Evolutionary conservation across 805 yeast genomes (phyloP).

Genomic region (Sugiyamaella valdiviana): DNA sequence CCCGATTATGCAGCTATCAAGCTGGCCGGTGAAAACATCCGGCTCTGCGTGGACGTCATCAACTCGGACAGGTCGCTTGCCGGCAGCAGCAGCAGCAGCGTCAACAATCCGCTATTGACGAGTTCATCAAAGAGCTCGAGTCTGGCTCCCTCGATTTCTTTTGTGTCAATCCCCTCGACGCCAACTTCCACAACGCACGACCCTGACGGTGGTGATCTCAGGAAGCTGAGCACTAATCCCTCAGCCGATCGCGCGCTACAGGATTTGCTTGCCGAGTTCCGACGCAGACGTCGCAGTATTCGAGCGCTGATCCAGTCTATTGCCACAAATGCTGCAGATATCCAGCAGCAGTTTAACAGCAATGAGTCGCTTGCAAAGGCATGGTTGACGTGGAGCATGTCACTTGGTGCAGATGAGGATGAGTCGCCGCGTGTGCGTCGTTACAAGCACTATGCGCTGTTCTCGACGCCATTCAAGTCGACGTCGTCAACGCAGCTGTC

Average conservation of each 20-base stretch:
- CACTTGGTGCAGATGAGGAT: slow-evolving; percentile 7
- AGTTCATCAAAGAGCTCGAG: not conserved
- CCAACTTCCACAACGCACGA: not conserved
- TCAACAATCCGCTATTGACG: not conserved
- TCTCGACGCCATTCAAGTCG: slow-evolving; percentile 16
- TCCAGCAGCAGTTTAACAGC: slow-evolving; percentile 18
- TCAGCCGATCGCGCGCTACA: slow-evolving; percentile 13
- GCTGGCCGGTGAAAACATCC: slow-evolving; percentile 18
- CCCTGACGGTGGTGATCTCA: slow-evolving; percentile 1
- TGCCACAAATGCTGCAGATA: slow-evolving; percentile 7
- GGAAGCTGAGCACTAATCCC: slow-evolving; percentile 8
- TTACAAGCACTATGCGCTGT: slow-evolving; percentile 16
- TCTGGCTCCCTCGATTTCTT: not conserved
- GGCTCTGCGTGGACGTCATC: slow-evolving; percentile 21
- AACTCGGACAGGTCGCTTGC: slow-evolving; percentile 11
- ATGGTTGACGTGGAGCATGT: slow-evolving; percentile 18
- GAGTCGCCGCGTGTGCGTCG: slow-evolving; percentile 4
- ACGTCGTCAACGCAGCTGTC: slow-evolving; percentile 15
- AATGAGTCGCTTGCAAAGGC: slow-evolving; percentile 17
- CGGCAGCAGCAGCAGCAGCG: not conserved
- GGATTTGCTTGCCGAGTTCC: slow-evolving; percentile 12
- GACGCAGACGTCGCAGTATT: slow-evolving; percentile 9
- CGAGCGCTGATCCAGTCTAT: slow-evolving; percentile 13
- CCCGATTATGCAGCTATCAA: slow-evolving; percentile 40
- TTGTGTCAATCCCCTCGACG: not conserved